Conservation (phyloP, 371 early-diverging fungal species). For the Rhizopus arrhizus region DNA sequence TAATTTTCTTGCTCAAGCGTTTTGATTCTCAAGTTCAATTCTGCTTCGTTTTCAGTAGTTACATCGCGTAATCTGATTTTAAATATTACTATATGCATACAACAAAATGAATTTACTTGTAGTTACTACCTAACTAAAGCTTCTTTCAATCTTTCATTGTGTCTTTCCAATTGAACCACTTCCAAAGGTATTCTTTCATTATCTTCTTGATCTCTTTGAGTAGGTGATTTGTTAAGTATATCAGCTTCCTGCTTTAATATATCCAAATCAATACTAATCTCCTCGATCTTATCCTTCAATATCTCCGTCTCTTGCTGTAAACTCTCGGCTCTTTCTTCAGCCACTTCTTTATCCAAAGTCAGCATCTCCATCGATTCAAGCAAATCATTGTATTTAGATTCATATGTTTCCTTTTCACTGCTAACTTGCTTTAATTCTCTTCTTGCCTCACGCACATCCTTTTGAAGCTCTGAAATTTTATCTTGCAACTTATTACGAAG, state of each 20-base stretch:
- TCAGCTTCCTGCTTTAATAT: slow-evolving; percentile 68
- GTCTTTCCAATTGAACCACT: slow-evolving; percentile 69
- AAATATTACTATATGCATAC: neutral
- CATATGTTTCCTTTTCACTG: slow-evolving; percentile 64
- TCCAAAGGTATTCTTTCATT: slow-evolving; percentile 60
- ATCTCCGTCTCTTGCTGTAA: slow-evolving; percentile 71
- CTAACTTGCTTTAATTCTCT: slow-evolving; percentile 58
- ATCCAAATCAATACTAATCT: slow-evolving; percentile 72
- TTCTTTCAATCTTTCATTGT: slow-evolving; percentile 87
- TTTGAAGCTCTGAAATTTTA: slow-evolving; percentile 72
- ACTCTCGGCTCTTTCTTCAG: slow-evolving; percentile 83
- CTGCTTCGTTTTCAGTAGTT: slow-evolving; percentile 71
- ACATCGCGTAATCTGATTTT: slow-evolving; percentile 75
- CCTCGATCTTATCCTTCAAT: slow-evolving; percentile 81
- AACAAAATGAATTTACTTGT: neutral
- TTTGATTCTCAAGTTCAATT: slow-evolving; percentile 66
- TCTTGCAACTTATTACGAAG: slow-evolving; percentile 72
- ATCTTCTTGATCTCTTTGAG: slow-evolving; percentile 22
- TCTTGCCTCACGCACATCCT: slow-evolving; percentile 68
- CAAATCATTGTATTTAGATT: slow-evolving; percentile 72
- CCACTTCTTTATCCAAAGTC: slow-evolving; percentile 89
- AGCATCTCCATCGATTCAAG: slow-evolving; percentile 82
- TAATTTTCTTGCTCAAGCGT: slow-evolving; percentile 72
- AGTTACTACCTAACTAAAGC: slow-evolving; percentile 70
- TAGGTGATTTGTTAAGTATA: slow-evolving; percentile 43